Percentiles rank a stretch among this genome's conserved stretches.
Evolutionary conservation across 768 basidiomycete species (phyloP).

Genomic region (Strobilomyces confusus): DNA sequence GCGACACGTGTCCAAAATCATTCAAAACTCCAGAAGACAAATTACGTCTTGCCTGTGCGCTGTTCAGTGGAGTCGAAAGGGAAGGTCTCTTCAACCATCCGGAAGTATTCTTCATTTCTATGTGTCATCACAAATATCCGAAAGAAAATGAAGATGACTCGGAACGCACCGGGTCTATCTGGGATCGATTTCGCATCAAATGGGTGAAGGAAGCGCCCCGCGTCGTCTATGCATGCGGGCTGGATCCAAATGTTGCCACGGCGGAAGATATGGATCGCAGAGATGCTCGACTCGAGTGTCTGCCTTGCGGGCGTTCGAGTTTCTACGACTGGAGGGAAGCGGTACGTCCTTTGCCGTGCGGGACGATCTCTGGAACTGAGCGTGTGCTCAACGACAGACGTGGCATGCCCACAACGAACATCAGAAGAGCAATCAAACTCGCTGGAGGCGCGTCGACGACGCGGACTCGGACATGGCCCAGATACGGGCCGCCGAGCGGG

Average conservation of each 20-base stretch:
- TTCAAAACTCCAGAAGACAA: not conserved
- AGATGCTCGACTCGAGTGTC: constrained; percentile 3
- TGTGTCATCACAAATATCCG: not conserved
- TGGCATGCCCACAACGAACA: not conserved
- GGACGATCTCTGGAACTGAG: not conserved
- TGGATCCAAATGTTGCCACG: constrained; percentile 12
- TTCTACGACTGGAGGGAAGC: not conserved
- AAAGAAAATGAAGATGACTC: not conserved
- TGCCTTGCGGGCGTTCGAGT: not conserved
- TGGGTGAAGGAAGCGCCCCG: not conserved
- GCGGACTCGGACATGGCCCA: not conserved
- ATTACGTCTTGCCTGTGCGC: not conserved
- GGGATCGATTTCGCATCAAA: not conserved
- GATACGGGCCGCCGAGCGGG: not conserved
- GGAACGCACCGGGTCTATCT: not conserved
- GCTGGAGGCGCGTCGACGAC: not conserved
- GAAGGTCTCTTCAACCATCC: not conserved
- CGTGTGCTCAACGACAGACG: not conserved
- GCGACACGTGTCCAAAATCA: too few species aligned
- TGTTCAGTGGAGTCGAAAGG: not conserved
- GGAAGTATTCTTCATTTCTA: not conserved
- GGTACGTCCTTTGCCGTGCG: not conserved
- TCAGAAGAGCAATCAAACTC: not conserved
- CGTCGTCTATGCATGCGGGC: constrained; percentile 10
- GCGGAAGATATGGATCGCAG: constrained; percentile 10